Evolutionary conservation across 345 rosid species (phyloP).

Genomic region (Pistacia integerrima): DNA sequence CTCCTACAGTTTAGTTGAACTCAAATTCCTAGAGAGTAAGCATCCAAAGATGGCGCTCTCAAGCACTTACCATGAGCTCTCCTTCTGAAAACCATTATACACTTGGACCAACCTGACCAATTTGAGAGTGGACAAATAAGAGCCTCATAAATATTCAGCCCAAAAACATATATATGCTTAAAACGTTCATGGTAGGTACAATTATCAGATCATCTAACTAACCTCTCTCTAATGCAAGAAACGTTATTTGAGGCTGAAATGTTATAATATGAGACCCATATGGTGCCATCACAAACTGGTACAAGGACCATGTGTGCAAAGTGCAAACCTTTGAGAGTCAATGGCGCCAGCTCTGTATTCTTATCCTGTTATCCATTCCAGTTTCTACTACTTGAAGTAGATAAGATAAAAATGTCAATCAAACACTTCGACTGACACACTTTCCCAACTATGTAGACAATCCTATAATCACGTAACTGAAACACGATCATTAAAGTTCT

Average conservation of each 20-base stretch:
- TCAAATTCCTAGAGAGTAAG: conserved; percentile 4
- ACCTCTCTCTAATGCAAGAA: conserved; percentile 3
- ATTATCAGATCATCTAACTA: neutral
- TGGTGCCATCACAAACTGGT: conserved; percentile 20
- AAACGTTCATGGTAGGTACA: neutral
- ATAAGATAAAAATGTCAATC: neutral
- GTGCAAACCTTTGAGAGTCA: conserved; percentile 15
- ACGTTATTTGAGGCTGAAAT: conserved; percentile 21
- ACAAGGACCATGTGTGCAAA: neutral
- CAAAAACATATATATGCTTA: neutral
- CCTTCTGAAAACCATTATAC: conserved; percentile 22
- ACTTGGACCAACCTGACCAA: conserved; percentile 38
- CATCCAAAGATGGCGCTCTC: conserved; percentile 7
- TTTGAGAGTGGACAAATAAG: conserved; percentile 28
- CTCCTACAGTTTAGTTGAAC: neutral
- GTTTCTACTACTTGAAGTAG: conserved; percentile 1
- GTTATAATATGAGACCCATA: conserved; percentile 19
- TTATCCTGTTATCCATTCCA: conserved; percentile 27
- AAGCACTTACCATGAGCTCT: conserved; percentile 29
- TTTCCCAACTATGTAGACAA: neutral
- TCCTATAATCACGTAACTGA: neutral
- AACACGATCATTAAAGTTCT: neutral
- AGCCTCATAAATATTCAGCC: conserved; percentile 29
- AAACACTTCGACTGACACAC: neutral
- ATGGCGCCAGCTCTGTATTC: conserved; percentile 16